phyloP scores from a whole-genome alignment of 176 grass and related monocot genomes.

The Rhynchospora pubera region DNA sequence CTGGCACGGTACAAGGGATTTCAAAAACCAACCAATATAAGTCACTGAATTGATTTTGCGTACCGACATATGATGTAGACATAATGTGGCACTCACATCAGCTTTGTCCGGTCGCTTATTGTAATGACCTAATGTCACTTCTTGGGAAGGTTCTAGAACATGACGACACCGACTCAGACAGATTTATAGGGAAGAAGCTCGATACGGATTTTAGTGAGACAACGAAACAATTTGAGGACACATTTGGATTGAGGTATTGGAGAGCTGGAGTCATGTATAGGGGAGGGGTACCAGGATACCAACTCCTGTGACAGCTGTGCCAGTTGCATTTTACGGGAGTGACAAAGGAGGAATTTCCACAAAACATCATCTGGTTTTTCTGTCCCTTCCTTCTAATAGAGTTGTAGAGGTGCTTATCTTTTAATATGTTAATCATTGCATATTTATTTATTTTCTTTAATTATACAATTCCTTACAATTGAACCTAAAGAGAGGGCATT shows the following conservation, averaged over 20 bases:
- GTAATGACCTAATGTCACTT: constrained; percentile 61
- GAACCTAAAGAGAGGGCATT: neutral
- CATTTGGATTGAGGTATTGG: constrained; percentile 81
- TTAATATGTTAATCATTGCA: neutral
- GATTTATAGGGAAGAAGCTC: constrained; percentile 81
- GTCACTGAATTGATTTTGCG: constrained; percentile 56
- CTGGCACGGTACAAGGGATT: constrained; percentile 89
- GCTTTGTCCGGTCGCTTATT: constrained; percentile 59
- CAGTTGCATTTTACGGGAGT: constrained; percentile 22
- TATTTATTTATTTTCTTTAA: neutral
- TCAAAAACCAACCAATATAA: constrained; percentile 62
- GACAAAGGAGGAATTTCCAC: constrained; percentile 14
- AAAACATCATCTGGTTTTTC: constrained; percentile 24
- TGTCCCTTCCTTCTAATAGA: constrained; percentile 24
- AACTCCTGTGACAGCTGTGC: constrained; percentile 43
- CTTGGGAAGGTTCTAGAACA: constrained; percentile 83
- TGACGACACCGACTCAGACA: constrained; percentile 82
- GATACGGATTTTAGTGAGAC: constrained; percentile 65
- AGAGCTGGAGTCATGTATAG: constrained; percentile 77
- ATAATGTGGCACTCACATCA: constrained; percentile 95
- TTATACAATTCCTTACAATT: neutral
- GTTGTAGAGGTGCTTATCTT: constrained; percentile 47
- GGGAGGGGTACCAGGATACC: constrained; percentile 52
- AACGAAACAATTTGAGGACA: constrained; percentile 59
- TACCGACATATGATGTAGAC: constrained; percentile 86